Evolutionary conservation across 2,329 filamentous ascomycete species (phyloP), one percentile per base, ranked within the genome.

Genomic region (Nigrograna mackinnonii): DNA sequence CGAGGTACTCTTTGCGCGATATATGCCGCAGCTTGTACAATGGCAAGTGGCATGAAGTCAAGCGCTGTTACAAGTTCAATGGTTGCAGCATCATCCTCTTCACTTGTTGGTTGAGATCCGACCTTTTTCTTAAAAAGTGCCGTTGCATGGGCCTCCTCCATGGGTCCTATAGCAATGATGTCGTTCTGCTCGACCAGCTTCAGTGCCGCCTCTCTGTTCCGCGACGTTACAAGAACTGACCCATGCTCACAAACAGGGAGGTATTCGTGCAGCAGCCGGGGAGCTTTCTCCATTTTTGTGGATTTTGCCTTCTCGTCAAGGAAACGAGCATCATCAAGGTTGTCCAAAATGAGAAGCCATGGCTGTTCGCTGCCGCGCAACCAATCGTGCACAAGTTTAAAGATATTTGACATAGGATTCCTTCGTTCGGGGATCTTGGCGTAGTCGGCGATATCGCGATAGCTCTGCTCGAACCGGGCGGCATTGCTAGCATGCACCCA

Each of bases 1-100:
- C 31, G 28, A 20, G 45, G 48, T 16, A 26, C 20, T 22, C 17
- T 22, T 19, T 41, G 26, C 6, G 37, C 37, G 33, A 69, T 68
- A 37, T 59, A 68, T 11, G 57, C 52, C 11, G 58, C 55, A 16
- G 65, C 64, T 37, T 67, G 62, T 2, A 52, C 32, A 13, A 68
- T 58, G 1, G 66, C 64, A 18, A 68, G 60, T 6, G 66, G 66
- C 36, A 67, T 54, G 18, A 30, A 20, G 3, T 45, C 48, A 5
- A 54, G 43, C 1, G 21, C 36, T 1, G 7, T 17, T 20, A 37
- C 21, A 13, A 54, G 22, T 5, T 30, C n/a, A 5, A 12, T 17
- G 2, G 36, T 32, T 12, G 46, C 34, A 12, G 13, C 16, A 7
- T 21, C 16, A 6, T 36, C 11, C 11, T 7, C 19, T 12, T 7